Percentiles rank a stretch among this genome's conserved stretches.
Evolutionary conservation across 208 protist genomes (phyloP).

Genomic region (Leishmania tropica): DNA sequence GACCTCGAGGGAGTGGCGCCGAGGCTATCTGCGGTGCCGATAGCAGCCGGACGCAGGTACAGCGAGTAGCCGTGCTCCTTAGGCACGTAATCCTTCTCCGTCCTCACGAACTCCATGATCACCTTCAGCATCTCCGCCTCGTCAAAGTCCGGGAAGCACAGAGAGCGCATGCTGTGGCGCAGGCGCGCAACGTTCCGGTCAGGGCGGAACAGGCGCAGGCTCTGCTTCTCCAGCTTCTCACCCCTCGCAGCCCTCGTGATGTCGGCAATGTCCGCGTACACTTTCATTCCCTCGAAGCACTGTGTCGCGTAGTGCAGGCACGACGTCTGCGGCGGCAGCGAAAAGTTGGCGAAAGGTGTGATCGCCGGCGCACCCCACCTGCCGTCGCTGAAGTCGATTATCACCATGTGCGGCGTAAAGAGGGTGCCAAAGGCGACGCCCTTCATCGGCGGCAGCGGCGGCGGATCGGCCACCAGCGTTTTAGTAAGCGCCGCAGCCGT

Average conservation of each 20-base stretch:
- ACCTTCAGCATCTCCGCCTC: constrained; percentile 87
- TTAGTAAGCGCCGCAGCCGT: constrained; percentile 32
- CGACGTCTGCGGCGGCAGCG: constrained; percentile 85
- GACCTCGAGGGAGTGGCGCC: constrained; percentile 55
- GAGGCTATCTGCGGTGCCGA: constrained; percentile 88
- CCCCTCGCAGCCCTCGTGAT: constrained; percentile 51
- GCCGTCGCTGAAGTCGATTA: constrained; percentile 84
- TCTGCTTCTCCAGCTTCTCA: constrained; percentile 33
- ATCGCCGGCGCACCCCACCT: constrained; percentile 86
- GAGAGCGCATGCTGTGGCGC: constrained; percentile 70
- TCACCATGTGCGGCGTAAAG: constrained; percentile 97
- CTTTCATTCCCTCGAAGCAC: constrained; percentile 99
- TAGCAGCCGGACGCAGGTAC: constrained; percentile 98
- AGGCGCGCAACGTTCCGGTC: constrained; percentile 96
- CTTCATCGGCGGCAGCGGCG: constrained; percentile 57
- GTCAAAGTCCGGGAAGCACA: constrained; percentile 95
- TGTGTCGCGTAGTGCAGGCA: constrained; percentile 95
- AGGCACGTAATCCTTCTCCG: constrained; percentile 95
- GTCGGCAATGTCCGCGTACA: constrained; percentile 90
- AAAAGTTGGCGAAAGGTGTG: constrained; percentile 77
- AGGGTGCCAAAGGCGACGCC: constrained; percentile 90
- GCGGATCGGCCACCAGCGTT: constrained; percentile 37
- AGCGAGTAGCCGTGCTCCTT: constrained; percentile 95
- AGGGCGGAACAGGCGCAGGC: constrained; percentile 96
- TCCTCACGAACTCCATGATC: constrained; percentile 92